Evolutionary conservation across 2,329 filamentous ascomycete species (phyloP).

Genomic region (Bimuria novae-zelandiae): DNA sequence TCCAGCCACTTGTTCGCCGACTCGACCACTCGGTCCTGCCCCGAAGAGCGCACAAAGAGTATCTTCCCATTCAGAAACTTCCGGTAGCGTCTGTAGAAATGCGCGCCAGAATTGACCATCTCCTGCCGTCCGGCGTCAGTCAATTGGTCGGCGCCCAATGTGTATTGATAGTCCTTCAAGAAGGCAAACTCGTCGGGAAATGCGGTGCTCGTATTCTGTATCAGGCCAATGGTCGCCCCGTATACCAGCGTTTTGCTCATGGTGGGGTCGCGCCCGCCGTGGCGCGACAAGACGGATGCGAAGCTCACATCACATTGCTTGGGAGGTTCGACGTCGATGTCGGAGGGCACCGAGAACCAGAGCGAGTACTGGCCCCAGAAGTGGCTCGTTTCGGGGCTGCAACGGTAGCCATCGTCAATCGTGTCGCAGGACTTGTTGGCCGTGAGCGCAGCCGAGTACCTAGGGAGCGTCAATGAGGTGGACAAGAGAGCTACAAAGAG

Average conservation of each 20-base stretch:
- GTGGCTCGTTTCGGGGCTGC: slow-evolving; percentile 64
- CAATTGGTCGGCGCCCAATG: slow-evolving; percentile 70
- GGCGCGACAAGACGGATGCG: slow-evolving; percentile 79
- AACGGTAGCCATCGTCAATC: slow-evolving; percentile 64
- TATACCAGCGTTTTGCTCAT: slow-evolving; percentile 68
- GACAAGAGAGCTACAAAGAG: slow-evolving; percentile 1
- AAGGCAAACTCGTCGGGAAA: slow-evolving; percentile 72
- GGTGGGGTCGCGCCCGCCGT: slow-evolving; percentile 84
- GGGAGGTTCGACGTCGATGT: slow-evolving; percentile 65
- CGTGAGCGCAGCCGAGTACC: slow-evolving; percentile 19
- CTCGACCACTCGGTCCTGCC: slow-evolving; percentile 71
- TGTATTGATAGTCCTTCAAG: slow-evolving; percentile 72
- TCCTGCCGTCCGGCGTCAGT: slow-evolving; percentile 70
- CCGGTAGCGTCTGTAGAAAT: slow-evolving; percentile 76
- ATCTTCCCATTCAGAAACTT: slow-evolving; percentile 60
- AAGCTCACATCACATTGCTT: slow-evolving; percentile 75
- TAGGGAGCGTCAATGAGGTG: slow-evolving; percentile 22
- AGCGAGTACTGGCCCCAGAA: slow-evolving; percentile 89
- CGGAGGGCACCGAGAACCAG: slow-evolving; percentile 75
- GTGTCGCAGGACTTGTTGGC: slow-evolving; percentile 55
- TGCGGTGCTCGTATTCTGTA: slow-evolving; percentile 61
- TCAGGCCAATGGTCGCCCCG: slow-evolving; percentile 64
- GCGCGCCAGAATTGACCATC: slow-evolving; percentile 73
- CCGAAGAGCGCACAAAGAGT: slow-evolving; percentile 75
- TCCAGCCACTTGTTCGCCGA: slow-evolving; percentile 77